Conservation (phyloP, 148 eudicot genomes). For the Polygonum aviculare region DNA sequence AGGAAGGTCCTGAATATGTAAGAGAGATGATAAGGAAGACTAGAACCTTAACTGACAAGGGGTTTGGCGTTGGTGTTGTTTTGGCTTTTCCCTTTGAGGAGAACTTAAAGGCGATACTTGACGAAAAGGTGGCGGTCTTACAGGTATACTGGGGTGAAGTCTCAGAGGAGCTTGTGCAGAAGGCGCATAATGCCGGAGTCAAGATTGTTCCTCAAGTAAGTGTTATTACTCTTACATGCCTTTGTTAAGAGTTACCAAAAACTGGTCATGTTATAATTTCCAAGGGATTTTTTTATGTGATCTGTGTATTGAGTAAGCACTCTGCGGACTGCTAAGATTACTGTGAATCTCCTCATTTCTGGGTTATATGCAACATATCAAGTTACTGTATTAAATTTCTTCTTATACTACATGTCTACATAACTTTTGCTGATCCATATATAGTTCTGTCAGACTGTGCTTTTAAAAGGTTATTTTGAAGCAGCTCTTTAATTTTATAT, state of each 20-base stretch:
- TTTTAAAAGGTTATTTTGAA: too few relatives aligned
- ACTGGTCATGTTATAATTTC: neutral
- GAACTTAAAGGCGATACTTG: slow-evolving; percentile 69
- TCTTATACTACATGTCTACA: neutral
- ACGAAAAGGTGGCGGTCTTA: slow-evolving; percentile 77
- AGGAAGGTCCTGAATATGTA: slow-evolving; percentile 78
- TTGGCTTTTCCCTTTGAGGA: slow-evolving; percentile 88
- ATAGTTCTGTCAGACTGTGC: too few relatives aligned
- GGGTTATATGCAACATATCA: neutral
- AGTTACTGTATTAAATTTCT: neutral
- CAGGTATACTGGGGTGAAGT: slow-evolving; percentile 91
- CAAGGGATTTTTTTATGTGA: neutral
- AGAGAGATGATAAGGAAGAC: slow-evolving; percentile 86
- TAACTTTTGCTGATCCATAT: too few relatives aligned
- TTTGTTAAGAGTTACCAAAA: neutral
- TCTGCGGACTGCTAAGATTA: too few relatives aligned
- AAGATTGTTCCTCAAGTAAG: slow-evolving; percentile 90
- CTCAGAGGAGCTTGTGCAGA: slow-evolving; percentile 52
- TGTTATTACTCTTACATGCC: neutral
- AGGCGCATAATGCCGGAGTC: slow-evolving; percentile 81
- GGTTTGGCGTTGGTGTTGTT: slow-evolving; percentile 80
- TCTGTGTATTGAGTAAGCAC: neutral
- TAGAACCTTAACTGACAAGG: slow-evolving; percentile 60
- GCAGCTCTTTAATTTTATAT: too few relatives aligned
- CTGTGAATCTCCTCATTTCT: too few relatives aligned